Evolutionary conservation across 495 filamentous ascomycete species (phyloP), one percentile per base, ranked within the genome.

Genomic region (Talaromyces wortmannii): DNA sequence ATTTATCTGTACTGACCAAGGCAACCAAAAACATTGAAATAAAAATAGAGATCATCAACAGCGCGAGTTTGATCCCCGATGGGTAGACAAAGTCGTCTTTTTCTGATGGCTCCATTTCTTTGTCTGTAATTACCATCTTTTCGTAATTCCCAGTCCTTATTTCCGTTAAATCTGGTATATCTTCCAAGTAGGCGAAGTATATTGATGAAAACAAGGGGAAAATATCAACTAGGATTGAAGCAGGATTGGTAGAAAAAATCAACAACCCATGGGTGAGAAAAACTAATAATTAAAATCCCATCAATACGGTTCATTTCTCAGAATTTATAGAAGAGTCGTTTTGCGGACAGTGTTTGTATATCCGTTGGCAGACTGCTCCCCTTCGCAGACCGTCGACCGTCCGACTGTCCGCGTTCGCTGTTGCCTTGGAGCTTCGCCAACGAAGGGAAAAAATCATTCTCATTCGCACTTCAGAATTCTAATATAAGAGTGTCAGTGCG

Each of bases 11-110:
- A 43, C 40, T 43, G 40, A 75, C 73, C 61, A 79, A 59, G 0
- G 77, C 76, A 63, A 79, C 72, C 55, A 76, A 70, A 57, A 80
- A 80, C 32, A 79, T 76, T 11, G 68, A 70, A 17, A 80, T 57
- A 52, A 62, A 73, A 15, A 78, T 60, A 33, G 76, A 78, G 36
- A 73, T 61, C 7, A 71, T 74, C 55, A 80, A 76, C 48, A 77
- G 55, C 13, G 61, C 57, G 11, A 80, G 63, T 31, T 57, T 57
- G 13, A 53, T 5, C 43, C 55, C 55, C 10, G 50, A 33, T 15
- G 55, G 55, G 40, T 57, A 57, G 42, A 53, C 45, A 8, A 40
- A 23, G 23, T 23, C 23, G 23, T 23, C 23, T 23, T 23, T 23
- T 23, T 4, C 23, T 23, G 23, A 23, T 23, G 23, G 23, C 23